Evolutionary conservation across 345 rosid genomes (phyloP), one percentile per base, ranked within the genome.

Genomic region (Eucalyptus viminalis): DNA sequence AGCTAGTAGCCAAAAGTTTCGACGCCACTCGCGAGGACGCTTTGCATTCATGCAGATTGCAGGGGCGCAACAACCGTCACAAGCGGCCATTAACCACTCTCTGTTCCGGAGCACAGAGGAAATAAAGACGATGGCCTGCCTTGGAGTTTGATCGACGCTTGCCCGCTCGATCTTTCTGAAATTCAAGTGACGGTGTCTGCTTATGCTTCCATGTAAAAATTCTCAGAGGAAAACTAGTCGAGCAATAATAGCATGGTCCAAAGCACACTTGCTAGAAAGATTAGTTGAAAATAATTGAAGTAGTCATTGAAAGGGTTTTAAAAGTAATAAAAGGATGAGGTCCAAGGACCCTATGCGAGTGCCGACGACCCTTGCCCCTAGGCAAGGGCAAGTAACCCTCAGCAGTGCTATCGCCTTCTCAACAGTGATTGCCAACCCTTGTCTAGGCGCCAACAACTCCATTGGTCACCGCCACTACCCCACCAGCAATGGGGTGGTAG

Each of bases 351-450:
- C 51, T 49, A 14, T 5, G n/a, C n/a, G 53, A 14, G 17, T 1
- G 53, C 19, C 4, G 7, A 7, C 3, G 53, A 50, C 19, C 53
- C 53, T 50, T 50, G 19, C 53, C 19, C 53, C 19, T 50, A 7
- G 21, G 54, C 4, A 21, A 51, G 54, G 53, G 53, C 8, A 0
- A 8, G 53, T 51, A 2, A 51, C 21, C 21, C 21, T 51, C 9
- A 3, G 21, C 4, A 51, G 2, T 51, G 22, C 4, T 3, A 4
- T 8, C 4, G 2, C 21, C 54, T 51, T 51, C 54, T 16, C n/a
- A 6, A 0, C 0, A 16, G 2, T 16, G 21, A 6, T 51, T 16
- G 21, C 21, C 19, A 6, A 3, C 21, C 21, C 21, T 51, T 2
- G 53, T 50, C 53, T 34, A 34, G 34, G 34, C 34, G 34, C 34